Conservation (phyloP, 768 basidiomycete genomes). For the Boletus rubescentipes region DNA sequence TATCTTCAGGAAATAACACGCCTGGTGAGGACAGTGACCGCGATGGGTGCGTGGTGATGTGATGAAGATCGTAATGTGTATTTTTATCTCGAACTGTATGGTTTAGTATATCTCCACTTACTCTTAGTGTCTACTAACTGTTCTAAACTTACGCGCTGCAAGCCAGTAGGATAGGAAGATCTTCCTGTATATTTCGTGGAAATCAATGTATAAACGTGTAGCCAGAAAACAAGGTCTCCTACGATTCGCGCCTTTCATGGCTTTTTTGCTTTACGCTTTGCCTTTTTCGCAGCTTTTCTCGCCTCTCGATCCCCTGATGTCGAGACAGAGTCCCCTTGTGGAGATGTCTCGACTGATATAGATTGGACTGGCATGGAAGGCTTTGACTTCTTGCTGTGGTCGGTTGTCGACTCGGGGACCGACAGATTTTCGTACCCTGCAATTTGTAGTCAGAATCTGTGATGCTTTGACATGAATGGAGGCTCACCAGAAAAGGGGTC, state of each 20-base stretch:
- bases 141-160: constrained; percentile 14
- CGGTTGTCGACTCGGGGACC: background rate
- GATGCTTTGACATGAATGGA: background rate
- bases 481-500: constrained; percentile 67
- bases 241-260: constrained; percentile 7
- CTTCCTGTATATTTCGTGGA: constrained; percentile 15
- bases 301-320: constrained; percentile 23
- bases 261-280: constrained; percentile 35
- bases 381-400: constrained; percentile 12
- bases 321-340: constrained; percentile 23
- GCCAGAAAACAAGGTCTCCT: constrained; percentile 3
- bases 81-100: constrained; percentile 28
- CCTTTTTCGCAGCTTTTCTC: constrained; percentile 33
- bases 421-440: constrained; percentile 33
- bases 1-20: constrained; percentile 49
- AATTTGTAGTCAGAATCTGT: background rate
- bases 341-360: constrained; percentile 3
- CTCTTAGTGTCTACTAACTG: constrained; percentile 11
- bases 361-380: background rate
- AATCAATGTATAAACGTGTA: constrained; percentile 17
- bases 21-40: constrained; percentile 48
- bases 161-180: constrained; percentile 12
- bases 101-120: constrained; percentile 23
- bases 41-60: constrained; percentile 73
- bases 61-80: constrained; percentile 27